phyloP scores from a whole-genome alignment of 208 protist species.

The Trypanosoma congolense region DNA sequence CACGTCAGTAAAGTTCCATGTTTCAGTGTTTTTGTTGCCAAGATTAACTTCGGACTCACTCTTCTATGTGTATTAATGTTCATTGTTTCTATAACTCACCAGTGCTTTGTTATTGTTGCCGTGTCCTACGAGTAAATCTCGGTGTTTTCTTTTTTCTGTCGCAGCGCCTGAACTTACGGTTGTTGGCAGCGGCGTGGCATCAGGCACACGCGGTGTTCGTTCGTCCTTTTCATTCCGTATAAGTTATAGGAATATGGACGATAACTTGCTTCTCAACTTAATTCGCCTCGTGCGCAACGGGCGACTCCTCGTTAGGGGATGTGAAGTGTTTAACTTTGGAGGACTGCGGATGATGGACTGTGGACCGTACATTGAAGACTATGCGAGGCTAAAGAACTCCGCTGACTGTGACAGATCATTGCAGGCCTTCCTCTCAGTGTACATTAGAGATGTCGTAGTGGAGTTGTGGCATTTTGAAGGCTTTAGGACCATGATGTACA shows the following conservation, averaged over 20 bases:
- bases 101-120: no score
- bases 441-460: constrained; percentile 14
- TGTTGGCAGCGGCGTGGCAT: no score
- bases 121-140: no score
- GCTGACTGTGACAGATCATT: not conserved
- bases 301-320: not conserved
- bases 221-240: no score
- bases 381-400: constrained; percentile 7
- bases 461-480: constrained; percentile 25
- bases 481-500: not conserved
- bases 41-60: no score
- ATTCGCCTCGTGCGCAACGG: constrained; percentile 27
- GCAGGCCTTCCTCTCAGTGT: constrained; percentile 11
- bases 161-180: no score
- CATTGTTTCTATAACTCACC: no score
- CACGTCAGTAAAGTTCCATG: no score
- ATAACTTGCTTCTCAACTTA: constrained; percentile 23
- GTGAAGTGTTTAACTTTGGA: constrained; percentile 14
- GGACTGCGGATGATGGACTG: constrained; percentile 17
- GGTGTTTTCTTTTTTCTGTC: no score
- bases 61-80: no score
- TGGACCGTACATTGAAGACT: constrained; percentile 9
- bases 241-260: constrained; percentile 14
- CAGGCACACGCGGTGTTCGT: no score
- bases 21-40: no score